Evolutionary conservation across 192 early-diverging fungal genomes (phyloP).

Genomic region (Coemansia furcata): DNA sequence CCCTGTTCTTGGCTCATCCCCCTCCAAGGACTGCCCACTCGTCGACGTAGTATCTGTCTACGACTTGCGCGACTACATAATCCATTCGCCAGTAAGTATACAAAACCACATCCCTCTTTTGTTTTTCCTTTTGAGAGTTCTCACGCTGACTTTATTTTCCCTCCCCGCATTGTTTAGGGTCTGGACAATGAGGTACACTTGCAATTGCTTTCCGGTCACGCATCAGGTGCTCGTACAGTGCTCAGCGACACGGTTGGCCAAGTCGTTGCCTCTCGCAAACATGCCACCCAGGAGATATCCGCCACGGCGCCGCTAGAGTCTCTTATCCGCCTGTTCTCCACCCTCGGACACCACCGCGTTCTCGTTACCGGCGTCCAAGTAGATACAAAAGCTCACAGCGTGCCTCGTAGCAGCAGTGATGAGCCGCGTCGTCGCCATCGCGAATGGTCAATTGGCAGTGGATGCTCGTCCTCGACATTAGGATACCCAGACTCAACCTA

Average conservation of each 20-base stretch:
- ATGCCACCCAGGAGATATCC: conserved; percentile 37
- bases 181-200: conserved; percentile 42
- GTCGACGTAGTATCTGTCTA: conserved; percentile 50
- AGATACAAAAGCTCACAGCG: not conserved
- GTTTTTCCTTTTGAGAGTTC: not conserved
- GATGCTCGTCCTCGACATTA: not conserved
- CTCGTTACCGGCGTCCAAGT: conserved; percentile 19
- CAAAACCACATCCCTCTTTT: not conserved
- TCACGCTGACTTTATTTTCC: not conserved
- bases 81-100: conserved; percentile 26
- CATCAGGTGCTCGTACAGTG: conserved; percentile 34
- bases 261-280: conserved; percentile 44
- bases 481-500: not conserved
- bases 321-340: conserved; percentile 38
- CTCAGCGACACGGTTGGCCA: conserved; percentile 32
- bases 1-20: conserved; percentile 30
- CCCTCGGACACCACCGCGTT: conserved; percentile 35
- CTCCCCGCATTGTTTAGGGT: conserved; percentile 13
- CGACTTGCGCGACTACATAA: conserved; percentile 48
- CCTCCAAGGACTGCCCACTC: conserved; percentile 2
- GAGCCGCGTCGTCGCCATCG: not conserved
- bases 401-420: not conserved
- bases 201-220: conserved; percentile 37
- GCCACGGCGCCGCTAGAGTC: conserved; percentile 30
- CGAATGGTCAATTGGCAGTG: conserved; percentile 1